These are phyloP conservation scores for Pseudogymnoascus sp. DNA, from an alignment of 2,329 filamentous ascomycete genomes.

Conservation along the genomic window DNA sequence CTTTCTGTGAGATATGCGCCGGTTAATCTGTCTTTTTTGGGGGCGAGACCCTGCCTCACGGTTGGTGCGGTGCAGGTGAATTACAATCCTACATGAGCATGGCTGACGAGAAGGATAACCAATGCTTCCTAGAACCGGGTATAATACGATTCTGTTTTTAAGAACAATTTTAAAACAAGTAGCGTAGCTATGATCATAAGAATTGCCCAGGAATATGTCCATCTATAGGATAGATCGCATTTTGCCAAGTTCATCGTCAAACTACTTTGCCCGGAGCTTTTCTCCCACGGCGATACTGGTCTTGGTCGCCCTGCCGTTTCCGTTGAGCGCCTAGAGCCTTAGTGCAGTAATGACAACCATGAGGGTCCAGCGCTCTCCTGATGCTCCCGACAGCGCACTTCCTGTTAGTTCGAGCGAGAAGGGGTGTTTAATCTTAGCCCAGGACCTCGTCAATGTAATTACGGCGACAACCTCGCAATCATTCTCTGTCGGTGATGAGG, in stretches of 20 bases:
- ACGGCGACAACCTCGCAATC: conserved; percentile 11
- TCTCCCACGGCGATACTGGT: neutral
- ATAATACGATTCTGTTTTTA: neutral
- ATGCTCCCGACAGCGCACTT: neutral
- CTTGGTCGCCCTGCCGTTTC: neutral
- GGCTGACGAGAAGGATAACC: neutral
- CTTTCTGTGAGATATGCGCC: too few relatives aligned
- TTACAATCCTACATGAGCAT: neutral
- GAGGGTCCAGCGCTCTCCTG: conserved; percentile 15
- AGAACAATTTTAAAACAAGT: neutral
- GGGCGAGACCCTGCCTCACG: neutral
- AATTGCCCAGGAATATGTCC: neutral
- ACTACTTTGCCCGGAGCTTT: neutral
- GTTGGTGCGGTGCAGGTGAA: neutral
- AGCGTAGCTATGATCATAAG: neutral
- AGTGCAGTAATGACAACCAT: conserved; percentile 14
- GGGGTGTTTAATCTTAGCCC: conserved; percentile 15
- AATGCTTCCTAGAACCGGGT: neutral
- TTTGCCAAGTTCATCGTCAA: neutral
- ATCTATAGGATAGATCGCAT: neutral
- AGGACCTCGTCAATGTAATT: conserved; percentile 15
- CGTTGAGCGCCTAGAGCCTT: conserved; percentile 14
- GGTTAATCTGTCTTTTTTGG: too few relatives aligned
- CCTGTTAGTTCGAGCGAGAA: conserved; percentile 13
- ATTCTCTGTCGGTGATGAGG: neutral